Evolutionary conservation across 257 asterid species (phyloP).

Genomic region (Solanum lycopersicoides): DNA sequence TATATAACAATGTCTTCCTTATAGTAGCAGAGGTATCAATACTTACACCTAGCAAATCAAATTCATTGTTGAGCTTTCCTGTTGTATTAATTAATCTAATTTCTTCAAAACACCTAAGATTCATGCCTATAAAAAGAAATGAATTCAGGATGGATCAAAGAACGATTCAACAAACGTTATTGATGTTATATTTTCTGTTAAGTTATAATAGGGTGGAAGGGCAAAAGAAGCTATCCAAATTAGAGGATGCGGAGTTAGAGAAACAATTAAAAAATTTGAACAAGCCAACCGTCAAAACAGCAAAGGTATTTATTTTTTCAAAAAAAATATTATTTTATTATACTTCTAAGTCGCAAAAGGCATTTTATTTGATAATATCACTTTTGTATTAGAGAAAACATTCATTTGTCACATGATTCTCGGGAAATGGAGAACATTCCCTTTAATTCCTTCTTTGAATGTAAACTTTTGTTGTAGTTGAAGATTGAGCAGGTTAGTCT

Average conservation of each 20-base stretch:
- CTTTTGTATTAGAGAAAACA: neutral
- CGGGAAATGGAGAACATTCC: neutral
- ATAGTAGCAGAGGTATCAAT: too few relatives aligned
- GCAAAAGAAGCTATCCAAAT: neutral
- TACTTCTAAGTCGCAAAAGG: neutral
- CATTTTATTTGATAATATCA: neutral
- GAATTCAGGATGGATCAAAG: neutral
- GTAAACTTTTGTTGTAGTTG: too few relatives aligned
- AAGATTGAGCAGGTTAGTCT: too few relatives aligned
- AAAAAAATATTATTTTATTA: too few relatives aligned
- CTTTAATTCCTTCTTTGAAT: neutral
- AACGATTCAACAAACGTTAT: neutral
- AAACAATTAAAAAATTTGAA: neutral
- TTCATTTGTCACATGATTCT: neutral
- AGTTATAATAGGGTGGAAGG: neutral
- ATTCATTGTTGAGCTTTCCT: neutral
- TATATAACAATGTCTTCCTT: neutral
- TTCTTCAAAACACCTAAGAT: neutral
- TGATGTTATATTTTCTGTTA: too few relatives aligned
- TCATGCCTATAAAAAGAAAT: neutral
- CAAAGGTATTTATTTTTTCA: neutral
- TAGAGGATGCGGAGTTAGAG: neutral
- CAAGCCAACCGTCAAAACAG: neutral
- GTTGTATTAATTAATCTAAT: neutral
- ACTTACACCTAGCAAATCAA: too few relatives aligned